These are phyloP conservation scores for Diospyros kaki DNA, from an alignment of 148 eudicot genomes.

Conservation along the genomic window DNA sequence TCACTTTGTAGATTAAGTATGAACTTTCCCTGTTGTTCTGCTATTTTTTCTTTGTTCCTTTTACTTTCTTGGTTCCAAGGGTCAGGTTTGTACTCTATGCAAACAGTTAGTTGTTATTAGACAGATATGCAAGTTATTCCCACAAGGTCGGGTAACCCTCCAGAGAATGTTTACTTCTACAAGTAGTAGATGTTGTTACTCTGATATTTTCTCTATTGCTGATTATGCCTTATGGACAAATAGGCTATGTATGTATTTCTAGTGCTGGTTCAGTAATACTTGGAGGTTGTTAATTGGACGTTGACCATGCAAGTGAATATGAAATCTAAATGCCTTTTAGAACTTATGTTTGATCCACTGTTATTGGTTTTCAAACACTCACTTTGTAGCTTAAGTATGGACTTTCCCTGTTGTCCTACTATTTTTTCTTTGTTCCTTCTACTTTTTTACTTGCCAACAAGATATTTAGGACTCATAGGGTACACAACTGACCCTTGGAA, in stretches of 20 bases:
- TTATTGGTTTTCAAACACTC: background rate
- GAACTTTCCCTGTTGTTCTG: background rate
- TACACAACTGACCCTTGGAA: background rate
- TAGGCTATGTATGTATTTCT: background rate
- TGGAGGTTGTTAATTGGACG: background rate
- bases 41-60: no score
- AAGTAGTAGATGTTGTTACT: background rate
- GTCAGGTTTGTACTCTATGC: slow-evolving; percentile 86
- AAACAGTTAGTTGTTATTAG: slow-evolving; percentile 79
- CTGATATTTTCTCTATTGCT: background rate
- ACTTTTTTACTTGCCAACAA: background rate
- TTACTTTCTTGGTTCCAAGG: no score
- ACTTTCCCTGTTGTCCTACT: background rate
- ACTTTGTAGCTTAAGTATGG: background rate
- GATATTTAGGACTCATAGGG: background rate
- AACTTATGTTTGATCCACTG: background rate
- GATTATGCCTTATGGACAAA: slow-evolving; percentile 2
- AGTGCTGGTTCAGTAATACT: background rate
- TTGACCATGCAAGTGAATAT: background rate
- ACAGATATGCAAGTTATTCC: slow-evolving; percentile 95
- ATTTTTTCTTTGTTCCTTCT: background rate
- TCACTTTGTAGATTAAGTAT: background rate
- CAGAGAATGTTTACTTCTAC: slow-evolving; percentile 1
- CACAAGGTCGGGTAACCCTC: slow-evolving; percentile 71
- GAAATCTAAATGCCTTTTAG: background rate